Evolutionary conservation across 2,329 filamentous ascomycete genomes (phyloP).

Genomic region (Hymenoscyphus fructigenus): DNA sequence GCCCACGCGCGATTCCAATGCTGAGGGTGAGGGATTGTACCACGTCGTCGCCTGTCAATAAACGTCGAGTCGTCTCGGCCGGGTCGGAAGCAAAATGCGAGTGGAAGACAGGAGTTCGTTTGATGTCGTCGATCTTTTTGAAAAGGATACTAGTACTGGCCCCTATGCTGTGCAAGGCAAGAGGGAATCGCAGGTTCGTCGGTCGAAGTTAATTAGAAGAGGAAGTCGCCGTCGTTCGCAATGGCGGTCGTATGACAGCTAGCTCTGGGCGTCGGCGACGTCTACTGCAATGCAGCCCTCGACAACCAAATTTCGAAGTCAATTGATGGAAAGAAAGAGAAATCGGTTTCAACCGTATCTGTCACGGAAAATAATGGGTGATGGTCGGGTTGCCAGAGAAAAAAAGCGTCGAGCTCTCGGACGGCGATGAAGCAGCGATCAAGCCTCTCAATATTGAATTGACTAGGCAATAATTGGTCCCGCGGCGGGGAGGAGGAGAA

Average conservation of each 20-base stretch:
- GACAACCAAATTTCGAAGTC: neutral
- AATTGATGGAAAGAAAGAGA: neutral
- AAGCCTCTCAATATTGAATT: constrained; percentile 19
- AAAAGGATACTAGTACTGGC: neutral
- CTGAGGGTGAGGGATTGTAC: neutral
- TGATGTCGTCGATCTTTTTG: neutral
- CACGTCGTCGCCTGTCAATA: neutral
- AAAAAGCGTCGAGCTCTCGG: constrained; percentile 27
- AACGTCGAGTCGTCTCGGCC: neutral
- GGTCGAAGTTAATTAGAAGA: neutral
- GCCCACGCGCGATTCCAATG: constrained; percentile 1
- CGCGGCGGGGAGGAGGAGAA: neutral
- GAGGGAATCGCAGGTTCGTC: neutral
- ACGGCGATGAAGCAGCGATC: constrained; percentile 29
- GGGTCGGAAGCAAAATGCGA: neutral
- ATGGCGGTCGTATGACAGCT: no score
- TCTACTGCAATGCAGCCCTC: neutral
- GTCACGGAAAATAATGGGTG: no score
- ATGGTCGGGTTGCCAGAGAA: neutral
- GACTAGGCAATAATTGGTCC: neutral
- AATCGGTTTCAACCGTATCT: neutral
- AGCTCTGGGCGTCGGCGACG: no score
- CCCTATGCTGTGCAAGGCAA: neutral
- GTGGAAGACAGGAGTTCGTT: neutral
- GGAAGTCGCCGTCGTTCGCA: constrained; percentile 4